A percentile compares a stretch with the other conserved stretches of the same genome.
These are phyloP conservation scores for Artemisia annua DNA, from an alignment of 129 eudicot genomes.

Conservation along the genomic window DNA sequence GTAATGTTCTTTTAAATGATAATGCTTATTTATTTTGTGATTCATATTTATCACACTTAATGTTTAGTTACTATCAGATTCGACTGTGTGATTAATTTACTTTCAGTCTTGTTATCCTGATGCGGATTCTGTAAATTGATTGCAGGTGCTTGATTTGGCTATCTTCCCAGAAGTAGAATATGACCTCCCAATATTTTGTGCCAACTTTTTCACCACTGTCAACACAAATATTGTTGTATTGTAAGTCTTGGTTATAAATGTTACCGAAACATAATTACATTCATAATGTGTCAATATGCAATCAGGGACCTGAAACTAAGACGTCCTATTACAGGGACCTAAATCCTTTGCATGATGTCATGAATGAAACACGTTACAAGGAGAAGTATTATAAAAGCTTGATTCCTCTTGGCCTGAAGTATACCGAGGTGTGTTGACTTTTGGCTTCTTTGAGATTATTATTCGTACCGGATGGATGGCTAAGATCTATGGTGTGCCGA, in stretches of 20 bases:
- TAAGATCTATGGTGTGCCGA: constrained; percentile 41
- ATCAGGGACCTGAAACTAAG: too few relatives aligned
- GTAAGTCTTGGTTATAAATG: constrained; percentile 48
- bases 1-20: constrained; percentile 26
- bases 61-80: background rate
- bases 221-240: constrained; percentile 69
- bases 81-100: background rate
- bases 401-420: constrained; percentile 76
- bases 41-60: background rate
- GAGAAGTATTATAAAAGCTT: constrained; percentile 70
- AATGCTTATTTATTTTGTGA: background rate
- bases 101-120: constrained; percentile 18
- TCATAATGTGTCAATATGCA: too few relatives aligned
- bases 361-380: constrained; percentile 53
- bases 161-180: constrained; percentile 77
- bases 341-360: constrained; percentile 38
- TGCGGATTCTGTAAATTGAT: constrained; percentile 12
- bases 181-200: constrained; percentile 95
- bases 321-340: too few relatives aligned
- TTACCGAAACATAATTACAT: background rate
- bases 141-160: constrained; percentile 87
- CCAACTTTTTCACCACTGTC: constrained; percentile 75
- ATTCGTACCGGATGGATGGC: background rate
- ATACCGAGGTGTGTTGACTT: constrained; percentile 58
- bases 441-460: background rate